Base-by-base conservation (phyloP, 768 basidiomycete species). In the Rubroboletus satanas region DNA sequence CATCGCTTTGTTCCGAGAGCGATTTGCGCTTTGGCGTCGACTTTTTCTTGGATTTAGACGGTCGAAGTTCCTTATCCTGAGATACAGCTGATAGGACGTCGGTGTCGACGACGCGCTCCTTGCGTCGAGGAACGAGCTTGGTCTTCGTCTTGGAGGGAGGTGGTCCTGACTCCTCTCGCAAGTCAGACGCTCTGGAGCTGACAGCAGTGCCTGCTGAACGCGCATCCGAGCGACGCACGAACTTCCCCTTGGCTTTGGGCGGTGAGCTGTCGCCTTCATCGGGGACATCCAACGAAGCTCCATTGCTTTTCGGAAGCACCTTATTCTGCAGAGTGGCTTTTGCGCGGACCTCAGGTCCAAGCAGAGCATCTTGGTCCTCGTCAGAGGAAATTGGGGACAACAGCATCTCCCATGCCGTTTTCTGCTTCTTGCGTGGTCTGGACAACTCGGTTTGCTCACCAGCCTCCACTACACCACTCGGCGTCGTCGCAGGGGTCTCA, bases 371-470 rank as follows among this genome's bases (percentile, higher is more conserved):
- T 7, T 8, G 54, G 3, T 61, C 58, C 9, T 59, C 59, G 10
- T 58, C 54, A 14, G 60, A 52, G 5, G 64, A 55, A 3, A 65
- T 18, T 0, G 58, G 47, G 0, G 63, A 54, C 0, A 70, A 21
- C 14, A 45, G 23, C 5, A 21, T 33, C 7, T 64, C 58, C 23
- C 59, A 31, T 2, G 11, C n/a, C 37, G 32, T 42, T 32, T 38
- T 69, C 9, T 44, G 64, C 51, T 56, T 69, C 56, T 69, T 69
- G 37, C 7, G 44, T 7, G 62, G 66, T 17, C 62, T 45, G 0
- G 52, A 28, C 21, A 32, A 23, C 14, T 58, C 58, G 18, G 1
- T 10, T 8, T 36, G 17, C 23, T 51, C 53, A 0, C 45, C 54
- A 1, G 0, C 23, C 23, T 45, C 32, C 7, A 5, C 29, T 2